Evolutionary conservation across 2,329 filamentous ascomycete species (phyloP).

Genomic region (Stemphylium vesicarium): DNA sequence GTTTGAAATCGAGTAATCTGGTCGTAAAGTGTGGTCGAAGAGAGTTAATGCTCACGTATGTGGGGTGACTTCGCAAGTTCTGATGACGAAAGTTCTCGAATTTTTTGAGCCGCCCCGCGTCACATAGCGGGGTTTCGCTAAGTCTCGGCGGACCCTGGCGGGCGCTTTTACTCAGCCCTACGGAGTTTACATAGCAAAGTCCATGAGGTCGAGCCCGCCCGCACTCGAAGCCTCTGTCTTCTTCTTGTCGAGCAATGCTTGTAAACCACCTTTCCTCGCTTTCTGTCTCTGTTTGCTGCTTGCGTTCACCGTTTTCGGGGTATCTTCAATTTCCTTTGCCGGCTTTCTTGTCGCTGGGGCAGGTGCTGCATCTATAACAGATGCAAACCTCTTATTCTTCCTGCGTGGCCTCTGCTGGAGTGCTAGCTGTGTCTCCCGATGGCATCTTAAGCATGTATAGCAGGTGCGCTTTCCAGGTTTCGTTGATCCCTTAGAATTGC

Average conservation of each 20-base stretch:
- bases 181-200: constrained; percentile 56
- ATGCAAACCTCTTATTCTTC: constrained; percentile 22
- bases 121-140: constrained; percentile 33
- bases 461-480: constrained; percentile 27
- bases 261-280: constrained; percentile 60
- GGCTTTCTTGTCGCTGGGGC: constrained; percentile 1
- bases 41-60: neutral
- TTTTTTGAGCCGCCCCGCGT: constrained; percentile 46
- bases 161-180: constrained; percentile 35
- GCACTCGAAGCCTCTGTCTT: constrained; percentile 45
- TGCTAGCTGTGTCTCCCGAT: constrained; percentile 37
- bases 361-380: constrained; percentile 1
- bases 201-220: constrained; percentile 58
- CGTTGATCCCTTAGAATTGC: constrained; percentile 7
- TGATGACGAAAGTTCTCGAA: constrained; percentile 33
- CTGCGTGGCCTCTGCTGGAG: constrained; percentile 28
- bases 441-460: constrained; percentile 42
- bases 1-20: neutral
- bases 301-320: constrained; percentile 48
- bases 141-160: constrained; percentile 29
- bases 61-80: constrained; percentile 9
- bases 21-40: neutral
- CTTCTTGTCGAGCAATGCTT: constrained; percentile 59
- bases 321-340: constrained; percentile 15
- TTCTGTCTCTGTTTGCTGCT: constrained; percentile 64